Evolutionary conservation across 2,329 filamentous ascomycete genomes (phyloP).

Genomic region (Gnomoniopsis sp.): DNA sequence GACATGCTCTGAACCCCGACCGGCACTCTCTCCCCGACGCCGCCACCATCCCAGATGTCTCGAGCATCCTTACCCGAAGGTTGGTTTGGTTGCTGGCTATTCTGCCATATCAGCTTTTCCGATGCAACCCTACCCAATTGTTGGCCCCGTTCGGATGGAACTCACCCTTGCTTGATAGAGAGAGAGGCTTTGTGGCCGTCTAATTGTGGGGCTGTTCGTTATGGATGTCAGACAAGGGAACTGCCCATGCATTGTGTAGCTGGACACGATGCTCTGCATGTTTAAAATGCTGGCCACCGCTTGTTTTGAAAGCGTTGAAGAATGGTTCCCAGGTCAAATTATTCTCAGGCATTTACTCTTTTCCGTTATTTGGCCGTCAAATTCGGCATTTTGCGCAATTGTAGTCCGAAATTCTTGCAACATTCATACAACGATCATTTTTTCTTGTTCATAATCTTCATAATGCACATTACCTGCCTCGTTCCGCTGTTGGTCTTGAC

Average conservation of each 20-base stretch:
- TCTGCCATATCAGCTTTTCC: conserved; percentile 1
- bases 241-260: conserved; percentile 11
- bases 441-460: background rate
- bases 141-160: background rate
- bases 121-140: conserved; percentile 2
- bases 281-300: conserved; percentile 13
- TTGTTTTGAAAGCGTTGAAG: background rate
- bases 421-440: background rate
- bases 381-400: background rate
- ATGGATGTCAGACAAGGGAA: conserved; percentile 5
- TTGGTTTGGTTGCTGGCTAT: background rate
- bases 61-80: background rate
- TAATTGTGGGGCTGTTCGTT: background rate
- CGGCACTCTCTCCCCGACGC: background rate
- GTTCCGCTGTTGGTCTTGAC: conserved; percentile 20
- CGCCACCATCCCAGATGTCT: background rate
- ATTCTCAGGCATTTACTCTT: background rate
- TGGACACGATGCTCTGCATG: background rate
- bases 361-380: background rate
- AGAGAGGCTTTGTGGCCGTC: background rate
- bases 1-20: background rate
- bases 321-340: background rate
- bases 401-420: background rate
- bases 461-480: conserved; percentile 4
- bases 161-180: background rate